Evolutionary conservation across 2,329 filamentous ascomycete genomes (phyloP), one percentile per base, ranked within the genome.

Genomic region (Bipolaris gigantea): DNA sequence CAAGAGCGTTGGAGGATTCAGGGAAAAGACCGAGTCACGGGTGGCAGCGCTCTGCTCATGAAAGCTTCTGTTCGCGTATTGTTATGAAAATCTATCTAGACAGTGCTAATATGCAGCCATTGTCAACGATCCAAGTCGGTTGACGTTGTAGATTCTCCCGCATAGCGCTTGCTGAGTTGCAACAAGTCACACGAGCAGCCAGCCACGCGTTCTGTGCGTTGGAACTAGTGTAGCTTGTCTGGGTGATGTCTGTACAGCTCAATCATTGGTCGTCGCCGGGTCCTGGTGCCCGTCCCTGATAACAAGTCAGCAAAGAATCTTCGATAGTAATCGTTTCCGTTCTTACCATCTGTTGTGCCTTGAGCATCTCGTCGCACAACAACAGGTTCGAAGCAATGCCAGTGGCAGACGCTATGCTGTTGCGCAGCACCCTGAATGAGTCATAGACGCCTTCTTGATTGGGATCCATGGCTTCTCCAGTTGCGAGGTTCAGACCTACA

Each of bases 321-420:
- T 32, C 11, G 15, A 38, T 21, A 39, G 38, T 5, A 30, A n/a
- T 23, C 23, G 9, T 32, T 27, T 33, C 16, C 13, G 3, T 19
- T 21, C 63, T 59, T 62, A 71, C 88, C 94, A 99, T 99, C 80
- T 99, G 93, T 74, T 94, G 85, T 57, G 94, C 94, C 83, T 99
- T 99, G 68, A 99, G 81, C 80, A 99, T 83, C 82, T 99, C 94
- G 71, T 99, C 94, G 71, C 94, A 99, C 45, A 99, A 83, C 62
- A 99, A 80, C 61, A 99, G 81, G 79, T 99, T 99, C 9, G 90
- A 93, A 5, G 94, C 93, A 70, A 99, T 99, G 60, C 94, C 91
- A 23, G 93, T 89, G 75, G 92, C 94, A 32, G 92, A 97, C 3
- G 94, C 92, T 59, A 99, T 86, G 74, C 88, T 92, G 80, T 97